Percentiles rank a stretch among this genome's conserved stretches.
phyloP scores from a whole-genome alignment of 2,329 filamentous ascomycete species.

The Ascosphaera aggregata region DNA sequence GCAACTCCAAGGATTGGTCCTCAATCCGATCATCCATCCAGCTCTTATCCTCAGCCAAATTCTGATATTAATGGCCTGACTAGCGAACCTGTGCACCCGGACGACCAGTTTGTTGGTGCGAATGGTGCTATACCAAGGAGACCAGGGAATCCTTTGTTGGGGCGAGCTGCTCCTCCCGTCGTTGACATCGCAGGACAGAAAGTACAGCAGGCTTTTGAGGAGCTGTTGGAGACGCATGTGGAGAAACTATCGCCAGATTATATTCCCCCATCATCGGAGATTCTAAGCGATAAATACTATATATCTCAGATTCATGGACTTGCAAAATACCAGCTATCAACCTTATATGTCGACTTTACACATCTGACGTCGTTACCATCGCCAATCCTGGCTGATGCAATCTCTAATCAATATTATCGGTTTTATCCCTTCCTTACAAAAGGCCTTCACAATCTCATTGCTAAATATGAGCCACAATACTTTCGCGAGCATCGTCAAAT shows the following conservation, averaged over 20 bases:
- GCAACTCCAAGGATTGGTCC: conserved; percentile 10
- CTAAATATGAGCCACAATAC: conserved; percentile 84
- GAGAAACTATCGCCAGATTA: conserved; percentile 34
- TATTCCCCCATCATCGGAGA: conserved; percentile 28
- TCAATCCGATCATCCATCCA: conserved; percentile 21
- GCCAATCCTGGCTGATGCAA: conserved; percentile 60
- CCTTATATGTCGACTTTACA: conserved; percentile 44
- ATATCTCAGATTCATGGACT: conserved; percentile 42
- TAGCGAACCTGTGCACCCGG: conserved; percentile 34
- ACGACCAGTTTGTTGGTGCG: conserved; percentile 36
- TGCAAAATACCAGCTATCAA: conserved; percentile 36
- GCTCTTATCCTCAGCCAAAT: conserved; percentile 29
- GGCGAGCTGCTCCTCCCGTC: conserved; percentile 31
- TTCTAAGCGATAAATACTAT: conserved; percentile 39
- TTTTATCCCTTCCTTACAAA: conserved; percentile 80
- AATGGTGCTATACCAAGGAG: conserved; percentile 25
- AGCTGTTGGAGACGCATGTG: conserved; percentile 35
- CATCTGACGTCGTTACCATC: conserved; percentile 60
- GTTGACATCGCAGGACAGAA: conserved; percentile 38
- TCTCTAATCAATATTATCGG: conserved; percentile 81
- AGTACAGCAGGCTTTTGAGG: conserved; percentile 37
- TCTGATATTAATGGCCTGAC: conserved; percentile 27
- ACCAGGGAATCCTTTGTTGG: conserved; percentile 24
- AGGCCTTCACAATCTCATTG: conserved; percentile 77
- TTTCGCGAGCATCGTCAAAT: conserved; percentile 82